phyloP scores from a whole-genome alignment of 768 basidiomycete genomes.

The Hemileccinum impolitum region DNA sequence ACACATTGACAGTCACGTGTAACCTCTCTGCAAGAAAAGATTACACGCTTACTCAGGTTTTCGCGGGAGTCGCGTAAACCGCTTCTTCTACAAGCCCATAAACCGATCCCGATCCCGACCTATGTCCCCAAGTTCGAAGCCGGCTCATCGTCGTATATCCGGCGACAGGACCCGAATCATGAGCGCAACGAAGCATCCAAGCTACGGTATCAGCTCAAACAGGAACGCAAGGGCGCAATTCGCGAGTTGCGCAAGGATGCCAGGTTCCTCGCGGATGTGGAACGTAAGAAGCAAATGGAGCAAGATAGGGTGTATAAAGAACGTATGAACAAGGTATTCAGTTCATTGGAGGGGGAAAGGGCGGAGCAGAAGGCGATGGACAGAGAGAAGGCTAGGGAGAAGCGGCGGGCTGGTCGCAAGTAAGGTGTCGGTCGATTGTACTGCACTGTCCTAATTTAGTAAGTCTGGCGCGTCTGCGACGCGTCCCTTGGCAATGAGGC shows the following conservation, averaged over 20 bases:
- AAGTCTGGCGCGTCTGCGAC: neutral
- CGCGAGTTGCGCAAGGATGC: conserved; percentile 95
- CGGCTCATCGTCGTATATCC: conserved; percentile 68
- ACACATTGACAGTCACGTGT: conserved; percentile 44
- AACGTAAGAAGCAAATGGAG: conserved; percentile 78
- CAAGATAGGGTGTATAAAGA: conserved; percentile 81
- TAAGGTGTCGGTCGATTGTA: too few species aligned
- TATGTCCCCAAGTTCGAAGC: conserved; percentile 93
- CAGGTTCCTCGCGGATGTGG: conserved; percentile 85
- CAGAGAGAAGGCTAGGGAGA: conserved; percentile 74
- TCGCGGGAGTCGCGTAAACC: conserved; percentile 70
- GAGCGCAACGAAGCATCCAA: conserved; percentile 87
- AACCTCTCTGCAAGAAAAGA: conserved; percentile 42
- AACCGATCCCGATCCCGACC: conserved; percentile 91
- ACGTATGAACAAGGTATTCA: conserved; percentile 80
- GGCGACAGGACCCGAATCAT: conserved; percentile 85
- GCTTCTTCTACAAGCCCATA: conserved; percentile 85
- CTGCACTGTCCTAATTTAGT: conserved; percentile 10
- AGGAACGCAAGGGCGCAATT: conserved; percentile 96
- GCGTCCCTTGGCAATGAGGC: neutral
- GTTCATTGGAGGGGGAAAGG: conserved; percentile 77
- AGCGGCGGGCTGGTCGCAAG: conserved; percentile 73
- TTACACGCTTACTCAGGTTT: conserved; percentile 69
- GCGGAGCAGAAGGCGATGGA: conserved; percentile 95
- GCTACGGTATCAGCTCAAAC: conserved; percentile 83